Base-by-base conservation (phyloP, 257 asterid species). In the Nicotiana tomentosiformis region DNA sequence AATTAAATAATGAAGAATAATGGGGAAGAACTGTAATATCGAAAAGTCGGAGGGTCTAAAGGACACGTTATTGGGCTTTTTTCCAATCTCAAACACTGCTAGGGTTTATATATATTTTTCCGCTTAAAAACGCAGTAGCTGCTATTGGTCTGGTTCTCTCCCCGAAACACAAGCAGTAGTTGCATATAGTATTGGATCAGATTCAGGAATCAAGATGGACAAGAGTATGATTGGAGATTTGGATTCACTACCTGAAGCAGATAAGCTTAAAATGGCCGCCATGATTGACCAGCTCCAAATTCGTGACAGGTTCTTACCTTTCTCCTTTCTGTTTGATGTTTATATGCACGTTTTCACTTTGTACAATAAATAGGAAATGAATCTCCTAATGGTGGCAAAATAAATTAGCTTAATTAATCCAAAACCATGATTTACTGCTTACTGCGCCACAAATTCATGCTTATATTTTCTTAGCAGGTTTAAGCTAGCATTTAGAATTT, bases 221-320 rank as follows among this genome's bases (percentile, higher is more conserved):
- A 84, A 84, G 83, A 79, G 77, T 39, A 81, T 86, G 89, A 43
- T 88, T 56, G 87, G 81, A 55, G 89, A 86, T 15, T 57, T 88
- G 85, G 90, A 86, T 35, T 51, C 80, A 43, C 87, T 88, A 62
- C 82, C 87, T 15, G 87, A 88, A 69, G 90, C 82, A 43, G 90
- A 88, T 66, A 84, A 84, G 80, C 20, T 82, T 18, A 46, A 83
- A 68, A 86, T 88, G 90, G 58, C 82, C 1, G 23, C 82, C 33
- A 86, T 86, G 90, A 82, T 88, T 57, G 90, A 88, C 11, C 90
- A 86, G 83, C 90, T 88, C 77, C 90, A 86, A 66, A 43, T 86
- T 70, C 89, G 89, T 29, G 90, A 88, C 85, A 88, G 88, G 90
- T 87, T 6, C 29, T 32, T 26, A 6, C 15, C 11, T 4, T 37